A percentile compares a stretch with the other conserved stretches of the same genome.
Evolutionary conservation across 75 land plant species (phyloP).

Genomic region (Cryptomeria japonica): DNA sequence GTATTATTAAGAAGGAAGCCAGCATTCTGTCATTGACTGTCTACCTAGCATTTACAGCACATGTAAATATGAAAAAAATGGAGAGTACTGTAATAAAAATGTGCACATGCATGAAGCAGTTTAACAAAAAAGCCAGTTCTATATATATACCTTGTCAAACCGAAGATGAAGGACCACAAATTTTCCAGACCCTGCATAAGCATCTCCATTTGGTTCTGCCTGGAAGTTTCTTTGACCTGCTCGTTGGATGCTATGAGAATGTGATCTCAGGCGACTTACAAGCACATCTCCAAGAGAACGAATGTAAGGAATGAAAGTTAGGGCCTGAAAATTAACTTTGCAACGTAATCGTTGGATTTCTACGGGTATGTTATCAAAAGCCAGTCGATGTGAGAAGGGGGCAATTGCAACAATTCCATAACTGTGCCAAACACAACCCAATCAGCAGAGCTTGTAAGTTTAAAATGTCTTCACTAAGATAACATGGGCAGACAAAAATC

Average conservation of each 20-base stretch:
- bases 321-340: constrained; percentile 87
- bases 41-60: neutral
- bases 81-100: neutral
- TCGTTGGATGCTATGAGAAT: constrained; percentile 5
- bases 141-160: constrained; percentile 80
- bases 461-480: neutral
- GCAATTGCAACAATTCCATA: constrained; percentile 91
- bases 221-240: constrained; percentile 11
- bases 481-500: neutral
- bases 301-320: constrained; percentile 78
- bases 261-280: constrained; percentile 58
- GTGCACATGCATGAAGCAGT: neutral
- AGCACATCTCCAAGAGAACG: constrained; percentile 69
- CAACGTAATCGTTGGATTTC: constrained; percentile 82
- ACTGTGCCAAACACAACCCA: constrained; percentile 35
- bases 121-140: neutral
- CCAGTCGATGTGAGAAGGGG: constrained; percentile 91
- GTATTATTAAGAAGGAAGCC: neutral
- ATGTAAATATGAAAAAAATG: neutral
- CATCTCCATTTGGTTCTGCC: constrained; percentile 21
- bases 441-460: neutral
- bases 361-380: constrained; percentile 74
- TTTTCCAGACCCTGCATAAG: constrained; percentile 34
- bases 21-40: neutral
- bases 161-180: constrained; percentile 86